Evolutionary conservation across 208 protist genomes (phyloP).

Genomic region (Vickermania ingenoplastis): DNA sequence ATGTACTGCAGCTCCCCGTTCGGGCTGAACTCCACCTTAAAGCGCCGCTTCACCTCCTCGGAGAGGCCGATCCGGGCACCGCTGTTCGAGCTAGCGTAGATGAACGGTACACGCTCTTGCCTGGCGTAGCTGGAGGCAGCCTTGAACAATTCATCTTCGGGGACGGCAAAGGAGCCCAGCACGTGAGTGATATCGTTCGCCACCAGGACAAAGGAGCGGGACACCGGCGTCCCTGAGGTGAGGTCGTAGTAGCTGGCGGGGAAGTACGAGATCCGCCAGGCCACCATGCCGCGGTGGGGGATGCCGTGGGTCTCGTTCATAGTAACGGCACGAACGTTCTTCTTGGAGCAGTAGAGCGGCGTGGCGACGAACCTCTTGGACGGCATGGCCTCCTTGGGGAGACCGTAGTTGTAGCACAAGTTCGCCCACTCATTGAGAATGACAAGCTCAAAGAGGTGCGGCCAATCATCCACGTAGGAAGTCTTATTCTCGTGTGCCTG

Average conservation of each 20-base stretch:
- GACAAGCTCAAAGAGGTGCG: slow-evolving; percentile 78
- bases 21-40: slow-evolving; percentile 85
- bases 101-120: slow-evolving; percentile 83
- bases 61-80: slow-evolving; percentile 96
- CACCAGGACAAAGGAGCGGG: slow-evolving; percentile 92
- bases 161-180: slow-evolving; percentile 93
- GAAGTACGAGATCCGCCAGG: slow-evolving; percentile 84
- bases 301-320: slow-evolving; percentile 6
- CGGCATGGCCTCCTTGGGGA: slow-evolving; percentile 25
- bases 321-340: slow-evolving; percentile 20
- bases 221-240: slow-evolving; percentile 16
- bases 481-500: slow-evolving; percentile 80
- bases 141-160: slow-evolving; percentile 93
- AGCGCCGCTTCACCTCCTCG: slow-evolving; percentile 88
- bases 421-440: slow-evolving; percentile 74
- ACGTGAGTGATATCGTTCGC: slow-evolving; percentile 97
- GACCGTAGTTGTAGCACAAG: slow-evolving; percentile 20
- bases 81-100: slow-evolving; percentile 96
- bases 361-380: slow-evolving; percentile 18
- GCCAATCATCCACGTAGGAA: slow-evolving; percentile 95
- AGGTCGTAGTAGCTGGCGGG: slow-evolving; percentile 86
- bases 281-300: slow-evolving; percentile 89
- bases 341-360: slow-evolving; percentile 37
- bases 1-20: slow-evolving; percentile 91
- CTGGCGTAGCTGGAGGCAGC: slow-evolving; percentile 83